Evolutionary conservation across 805 yeast species (phyloP), one percentile per base, ranked within the genome.

Genomic region (Kuraishia capsulata): DNA sequence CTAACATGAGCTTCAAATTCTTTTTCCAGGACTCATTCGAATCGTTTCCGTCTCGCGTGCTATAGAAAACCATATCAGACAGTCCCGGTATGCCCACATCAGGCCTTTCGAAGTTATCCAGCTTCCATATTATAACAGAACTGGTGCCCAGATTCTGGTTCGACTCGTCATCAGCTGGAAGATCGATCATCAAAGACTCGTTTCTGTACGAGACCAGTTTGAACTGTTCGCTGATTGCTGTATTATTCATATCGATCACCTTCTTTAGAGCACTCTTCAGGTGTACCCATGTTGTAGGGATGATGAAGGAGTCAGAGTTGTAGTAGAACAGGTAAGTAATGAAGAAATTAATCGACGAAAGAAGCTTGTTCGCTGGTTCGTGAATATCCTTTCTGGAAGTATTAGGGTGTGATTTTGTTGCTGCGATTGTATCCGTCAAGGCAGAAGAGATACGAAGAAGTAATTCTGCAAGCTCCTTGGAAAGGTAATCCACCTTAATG

Each of bases 131-230:
- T 8, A 36, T 3, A 4, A 17, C 9, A 13, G 20, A 23, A n/a
- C n/a, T n/a, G n/a, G n/a, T n/a, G 28, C 36, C 17, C 10, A 19
- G 20, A 14, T 5, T 9, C 17, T 17, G 31, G 20, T 5, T 24
- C 16, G 14, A 16, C 13, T n/a, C 33, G 14, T 17, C 38, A 24
- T 28, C 26, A 4, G 9, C 14, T 4, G 20, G 20, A 16, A 37
- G 61, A 49, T 74, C 76, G 34, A 77, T 63, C 69, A 78, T 76
- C 38, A 82, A 60, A 2, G 87, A 79, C 57, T 81, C 87, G 52
- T 82, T 82, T 50, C 89, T 60, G 49, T 76, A 79, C 37, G 76
- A 70, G 4, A 81, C 72, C 23, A 81, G 51, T 37, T 78, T 78
- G 36, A 78, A 65, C 40, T 76, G 81, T 32, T 71, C 73, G 19